Evolutionary conservation across 345 rosid genomes (phyloP).

Genomic region (Populus pruinosa): DNA sequence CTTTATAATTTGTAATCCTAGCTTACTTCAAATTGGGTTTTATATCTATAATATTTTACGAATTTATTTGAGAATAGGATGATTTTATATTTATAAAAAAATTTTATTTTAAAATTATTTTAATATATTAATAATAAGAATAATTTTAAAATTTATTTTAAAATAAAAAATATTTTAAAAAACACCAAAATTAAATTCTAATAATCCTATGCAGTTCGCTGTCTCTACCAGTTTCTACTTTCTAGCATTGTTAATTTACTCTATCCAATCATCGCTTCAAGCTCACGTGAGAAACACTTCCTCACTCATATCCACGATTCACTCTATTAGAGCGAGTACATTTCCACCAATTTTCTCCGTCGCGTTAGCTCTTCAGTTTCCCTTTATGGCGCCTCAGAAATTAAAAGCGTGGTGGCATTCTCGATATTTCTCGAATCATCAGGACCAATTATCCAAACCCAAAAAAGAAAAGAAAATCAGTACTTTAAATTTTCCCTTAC

Average conservation of each 20-base stretch:
- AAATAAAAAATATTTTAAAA: too few species aligned
- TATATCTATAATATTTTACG: too few species aligned
- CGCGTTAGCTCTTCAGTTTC: neutral
- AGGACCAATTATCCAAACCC: neutral
- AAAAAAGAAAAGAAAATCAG: slow-evolving; percentile 11
- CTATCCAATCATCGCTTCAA: too few species aligned
- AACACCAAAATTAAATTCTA: too few species aligned
- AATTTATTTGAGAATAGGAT: fast-evolving
- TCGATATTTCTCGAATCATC: neutral
- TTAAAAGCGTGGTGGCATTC: slow-evolving; percentile 20
- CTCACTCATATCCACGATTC: neutral
- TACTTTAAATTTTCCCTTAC: slow-evolving; percentile 12
- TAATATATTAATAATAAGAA: too few species aligned
- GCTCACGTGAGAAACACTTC: neutral
- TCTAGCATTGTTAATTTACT: too few species aligned
- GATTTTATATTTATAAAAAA: too few species aligned
- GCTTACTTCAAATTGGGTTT: too few species aligned
- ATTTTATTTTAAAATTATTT: too few species aligned
- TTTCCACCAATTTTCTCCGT: fast-evolving
- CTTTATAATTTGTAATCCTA: fast-evolving
- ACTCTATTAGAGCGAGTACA: neutral
- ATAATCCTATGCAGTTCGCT: too few species aligned
- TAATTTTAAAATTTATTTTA: too few species aligned
- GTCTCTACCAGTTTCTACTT: too few species aligned
- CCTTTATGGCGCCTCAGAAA: slow-evolving; percentile 16